Evolutionary conservation across 768 basidiomycete genomes (phyloP).

Genomic region (Amanita muscaria): DNA sequence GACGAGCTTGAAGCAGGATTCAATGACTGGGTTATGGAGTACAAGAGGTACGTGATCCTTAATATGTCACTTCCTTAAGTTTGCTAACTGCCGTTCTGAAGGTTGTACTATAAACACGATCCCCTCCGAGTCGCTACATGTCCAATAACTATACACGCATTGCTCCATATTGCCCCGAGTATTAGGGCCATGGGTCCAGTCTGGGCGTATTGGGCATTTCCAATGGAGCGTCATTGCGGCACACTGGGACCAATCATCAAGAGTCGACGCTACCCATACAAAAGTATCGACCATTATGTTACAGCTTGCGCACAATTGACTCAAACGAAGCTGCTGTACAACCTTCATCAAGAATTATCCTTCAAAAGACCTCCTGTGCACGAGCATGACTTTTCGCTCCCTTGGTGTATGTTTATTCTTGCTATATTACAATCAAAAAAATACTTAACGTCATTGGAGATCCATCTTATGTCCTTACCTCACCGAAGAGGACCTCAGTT

Average conservation of each 20-base stretch:
- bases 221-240: too few relatives aligned
- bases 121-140: too few relatives aligned
- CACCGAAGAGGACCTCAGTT: not conserved
- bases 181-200: conserved; percentile 27
- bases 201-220: too few relatives aligned
- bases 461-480: not conserved
- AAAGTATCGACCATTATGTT: too few relatives aligned
- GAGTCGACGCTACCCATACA: too few relatives aligned
- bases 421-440: conserved; percentile 1
- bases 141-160: conserved; percentile 24
- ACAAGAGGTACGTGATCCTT: conserved; percentile 20
- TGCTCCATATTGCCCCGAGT: conserved; percentile 27
- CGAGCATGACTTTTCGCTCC: too few relatives aligned
- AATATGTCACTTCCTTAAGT: not conserved
- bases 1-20: conserved; percentile 18
- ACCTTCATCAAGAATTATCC: conserved; percentile 5
- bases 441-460: not conserved
- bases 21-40: conserved; percentile 21
- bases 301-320: conserved; percentile 13
- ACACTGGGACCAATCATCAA: conserved; percentile 22
- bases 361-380: not conserved
- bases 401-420: not conserved
- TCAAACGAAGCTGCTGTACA: conserved; percentile 13
- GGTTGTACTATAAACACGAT: conserved; percentile 24
- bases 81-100: conserved; percentile 8